Evolutionary conservation across 2,329 filamentous ascomycete genomes (phyloP), one percentile per base, ranked within the genome.

Genomic region (Ascochyta rabiei): DNA sequence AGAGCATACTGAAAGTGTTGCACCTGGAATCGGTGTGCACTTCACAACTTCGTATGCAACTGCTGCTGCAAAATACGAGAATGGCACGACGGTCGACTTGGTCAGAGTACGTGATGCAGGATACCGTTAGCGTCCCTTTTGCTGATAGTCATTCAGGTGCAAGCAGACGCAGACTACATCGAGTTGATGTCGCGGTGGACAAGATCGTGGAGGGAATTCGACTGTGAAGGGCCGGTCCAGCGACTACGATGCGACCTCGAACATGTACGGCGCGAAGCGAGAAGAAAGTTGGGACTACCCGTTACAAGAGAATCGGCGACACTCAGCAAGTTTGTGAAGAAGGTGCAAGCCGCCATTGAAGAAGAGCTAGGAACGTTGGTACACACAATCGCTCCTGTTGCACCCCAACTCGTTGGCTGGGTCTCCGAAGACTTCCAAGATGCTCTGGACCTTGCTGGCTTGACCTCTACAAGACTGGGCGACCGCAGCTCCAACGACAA

Each of bases 11-110:
- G 44, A 60, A n/a, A 42, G 57, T 23, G 19, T 24, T 31, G 34
- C 45, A 12, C 58, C 62, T 9, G 61, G 48, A 23, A 57, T 71
- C 39, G 68, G 68, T 10, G 50, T 71, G 15, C 68, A 71, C 43
- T 70, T 71, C 21, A 67, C 68, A 12, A 66, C 61, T 2, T 67
- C 64, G 33, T 63, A 69, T 48, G 67, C 67, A 19, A 54, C 59
- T 33, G 66, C 64, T 26, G 62, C 67, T 19, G 60, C 63, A 8
- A 54, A 60, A n/a, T 67, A 67, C 45, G 38, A 55, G 18, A 65
- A 68, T 46, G 68, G 67, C 6, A 68, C 61, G 7, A 61, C 52
- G 9, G 56, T 52, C 15, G 61, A 68, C 42, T n/a, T 71, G 33
- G 50, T 58, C n/a, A 62, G 42, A 34, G 63, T 71, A 19, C 7